Evolutionary conservation across 768 basidiomycete genomes (phyloP).

Genomic region (Boletus tomentosulus): DNA sequence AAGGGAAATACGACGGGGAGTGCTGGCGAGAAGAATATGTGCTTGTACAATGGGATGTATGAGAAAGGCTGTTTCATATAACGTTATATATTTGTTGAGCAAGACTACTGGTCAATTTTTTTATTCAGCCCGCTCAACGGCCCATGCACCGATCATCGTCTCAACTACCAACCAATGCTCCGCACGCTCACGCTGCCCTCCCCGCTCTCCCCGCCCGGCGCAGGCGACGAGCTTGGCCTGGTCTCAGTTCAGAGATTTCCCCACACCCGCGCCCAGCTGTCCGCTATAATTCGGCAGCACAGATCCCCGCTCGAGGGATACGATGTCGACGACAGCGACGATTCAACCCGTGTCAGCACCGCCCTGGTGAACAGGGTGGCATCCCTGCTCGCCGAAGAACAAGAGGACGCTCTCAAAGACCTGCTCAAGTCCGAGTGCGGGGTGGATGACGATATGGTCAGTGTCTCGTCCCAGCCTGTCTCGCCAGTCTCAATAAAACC

Average conservation of each 20-base stretch:
- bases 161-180: constrained; percentile 23
- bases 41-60: constrained; percentile 73
- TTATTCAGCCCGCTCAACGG: constrained; percentile 9
- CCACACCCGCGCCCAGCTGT: constrained; percentile 79
- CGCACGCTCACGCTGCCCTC: constrained; percentile 22
- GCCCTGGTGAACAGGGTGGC: constrained; percentile 70
- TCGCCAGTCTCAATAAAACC: constrained; percentile 15
- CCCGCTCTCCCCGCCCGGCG: constrained; percentile 16
- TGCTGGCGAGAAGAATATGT: constrained; percentile 76
- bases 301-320: constrained; percentile 50
- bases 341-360: constrained; percentile 52
- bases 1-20: constrained; percentile 36
- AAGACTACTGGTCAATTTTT: constrained; percentile 14
- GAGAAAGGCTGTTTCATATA: constrained; percentile 11
- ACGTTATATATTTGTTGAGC: constrained; percentile 15
- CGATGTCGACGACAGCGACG: constrained; percentile 57
- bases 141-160: constrained; percentile 22
- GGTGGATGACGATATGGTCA: constrained; percentile 65
- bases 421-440: constrained; percentile 68
- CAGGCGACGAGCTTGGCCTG: constrained; percentile 8
- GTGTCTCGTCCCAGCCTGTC: constrained; percentile 24
- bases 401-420: constrained; percentile 80
- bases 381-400: constrained; percentile 69
- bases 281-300: constrained; percentile 68
- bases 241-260: constrained; percentile 51